These are phyloP conservation scores for Salvia rosmarinus DNA, from an alignment of 257 asterid genomes.

Conservation along the genomic window DNA sequence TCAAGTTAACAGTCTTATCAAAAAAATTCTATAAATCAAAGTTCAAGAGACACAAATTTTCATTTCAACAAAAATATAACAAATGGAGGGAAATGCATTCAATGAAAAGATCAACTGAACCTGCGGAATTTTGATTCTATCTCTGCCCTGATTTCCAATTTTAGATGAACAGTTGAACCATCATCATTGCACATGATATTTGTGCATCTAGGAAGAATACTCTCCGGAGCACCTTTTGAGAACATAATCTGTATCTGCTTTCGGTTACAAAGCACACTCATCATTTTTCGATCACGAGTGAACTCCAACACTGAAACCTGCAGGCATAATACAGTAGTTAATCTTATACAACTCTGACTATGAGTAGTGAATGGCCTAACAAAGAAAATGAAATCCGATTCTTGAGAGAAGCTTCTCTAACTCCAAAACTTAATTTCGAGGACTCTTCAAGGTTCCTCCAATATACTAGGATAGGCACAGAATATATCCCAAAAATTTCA, in stretches of 20 bases:
- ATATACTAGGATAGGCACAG: conserved; percentile 1
- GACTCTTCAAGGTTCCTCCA: conserved; percentile 13
- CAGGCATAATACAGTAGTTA: conserved; percentile 32
- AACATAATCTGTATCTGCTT: conserved; percentile 93
- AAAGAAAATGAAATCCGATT: conserved; percentile 6
- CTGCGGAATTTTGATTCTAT: conserved; percentile 78
- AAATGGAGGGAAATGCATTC: conserved; percentile 13
- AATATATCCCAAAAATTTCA: neutral
- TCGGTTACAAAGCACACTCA: conserved; percentile 97
- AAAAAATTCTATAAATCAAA: neutral
- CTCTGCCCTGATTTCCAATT: conserved; percentile 77
- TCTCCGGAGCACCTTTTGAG: conserved; percentile 99
- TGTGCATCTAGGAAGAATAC: conserved; percentile 88
- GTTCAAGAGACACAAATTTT: conserved; percentile 21
- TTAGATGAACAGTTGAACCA: conserved; percentile 77
- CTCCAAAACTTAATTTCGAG: conserved; percentile 19
- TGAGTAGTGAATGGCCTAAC: neutral
- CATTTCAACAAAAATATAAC: conserved; percentile 18
- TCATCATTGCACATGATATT: conserved; percentile 85
- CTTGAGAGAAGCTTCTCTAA: conserved; percentile 18
- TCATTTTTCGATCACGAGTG: conserved; percentile 99
- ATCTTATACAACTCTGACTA: conserved; percentile 14
- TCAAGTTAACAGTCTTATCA: neutral
- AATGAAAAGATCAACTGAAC: conserved; percentile 40
- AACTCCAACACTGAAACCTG: conserved; percentile 91